Base-by-base conservation (phyloP, 495 filamentous ascomycete species). In the Tetracladium marchalianum region DNA sequence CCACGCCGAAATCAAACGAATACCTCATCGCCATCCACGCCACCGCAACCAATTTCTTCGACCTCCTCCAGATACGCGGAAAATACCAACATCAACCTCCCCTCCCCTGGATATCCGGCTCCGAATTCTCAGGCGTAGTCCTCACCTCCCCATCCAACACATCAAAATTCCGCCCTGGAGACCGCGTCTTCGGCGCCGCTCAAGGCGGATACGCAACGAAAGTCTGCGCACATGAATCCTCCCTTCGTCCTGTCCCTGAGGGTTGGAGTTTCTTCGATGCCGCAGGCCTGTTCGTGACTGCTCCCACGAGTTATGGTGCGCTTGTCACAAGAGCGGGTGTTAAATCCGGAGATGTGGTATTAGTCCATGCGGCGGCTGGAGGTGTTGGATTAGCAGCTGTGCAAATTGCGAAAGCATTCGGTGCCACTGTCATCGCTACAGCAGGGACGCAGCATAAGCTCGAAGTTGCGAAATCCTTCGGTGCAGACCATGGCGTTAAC, bases 31-130 rank as follows among this genome's bases (percentile, higher is more conserved):
- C 80, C 61, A 82, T 97, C 60, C 86, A 90, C 65, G 90, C 90
- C 38, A 72, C 82, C 9, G 90, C 86, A 19, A 83, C 86, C 53
- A 96, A 96, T 67, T 97, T 95, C 78, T 96, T 95, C 70, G 90
- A 96, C 47, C 54, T 57, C 46, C 57, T 60, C 44, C 57, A 60
- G 46, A 60, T 60, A 34, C 31, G 40, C 39, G 57, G 57, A 1
- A 57, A 60, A 46, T 81, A 81, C 56, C 77, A 87, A 68, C 71
- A 73, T 40, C 72, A 76, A 44, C 75, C 75, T n/a, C 69, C 54
- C 5, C 44, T 96, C 40, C 90, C 90, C 10, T 97, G 90, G 90
- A 68, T 93, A 43, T 74, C 85, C 5, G 90, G 90, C 45, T 70
- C 74, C 58, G 90, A 96, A 61, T 97, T 95, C 67, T 75, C 87